A percentile compares a stretch with the other conserved stretches of the same genome.
These are phyloP conservation scores for Rhynchosporium agropyri DNA, from an alignment of 2,329 filamentous ascomycete genomes.

Conservation along the genomic window DNA sequence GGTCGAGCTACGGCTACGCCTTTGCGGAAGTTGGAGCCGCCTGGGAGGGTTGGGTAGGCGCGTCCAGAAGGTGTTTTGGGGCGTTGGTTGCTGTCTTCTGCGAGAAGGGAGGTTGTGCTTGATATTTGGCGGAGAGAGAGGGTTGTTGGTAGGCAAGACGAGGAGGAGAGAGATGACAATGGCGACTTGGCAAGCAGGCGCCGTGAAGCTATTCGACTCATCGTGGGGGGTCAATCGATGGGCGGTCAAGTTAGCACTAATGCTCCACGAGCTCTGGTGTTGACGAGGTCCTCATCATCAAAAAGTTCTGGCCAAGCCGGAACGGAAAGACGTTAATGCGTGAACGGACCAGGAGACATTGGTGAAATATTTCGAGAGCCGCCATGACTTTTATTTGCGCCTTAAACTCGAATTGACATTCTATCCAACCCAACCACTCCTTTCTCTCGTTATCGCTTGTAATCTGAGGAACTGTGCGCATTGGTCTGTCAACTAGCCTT, in stretches of 20 bases:
- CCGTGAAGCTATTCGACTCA: conserved; percentile 39
- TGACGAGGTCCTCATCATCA: conserved; percentile 2
- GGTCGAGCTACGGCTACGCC: conserved; percentile 1
- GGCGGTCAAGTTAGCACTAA: conserved; percentile 15
- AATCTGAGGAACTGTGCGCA: conserved; percentile 3
- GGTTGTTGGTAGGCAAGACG: conserved; percentile 14
- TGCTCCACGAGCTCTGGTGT: conserved; percentile 9
- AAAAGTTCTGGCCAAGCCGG: conserved; percentile 38
- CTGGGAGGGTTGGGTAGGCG: conserved; percentile 9
- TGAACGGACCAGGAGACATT: conserved; percentile 23
- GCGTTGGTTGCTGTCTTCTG: background rate
- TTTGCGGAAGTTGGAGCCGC: background rate
- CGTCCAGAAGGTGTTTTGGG: conserved; percentile 7
- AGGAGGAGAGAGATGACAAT: conserved; percentile 21
- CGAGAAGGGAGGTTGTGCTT: conserved; percentile 20
- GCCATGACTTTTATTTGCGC: conserved; percentile 31
- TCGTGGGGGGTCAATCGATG: conserved; percentile 27
- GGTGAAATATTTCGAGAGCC: conserved; percentile 36
- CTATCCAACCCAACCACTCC: conserved; percentile 17
- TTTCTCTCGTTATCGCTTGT: conserved; percentile 4
- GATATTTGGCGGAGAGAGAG: conserved; percentile 42
- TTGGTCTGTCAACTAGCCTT: conserved; percentile 22
- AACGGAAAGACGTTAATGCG: conserved; percentile 27
- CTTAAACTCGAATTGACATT: conserved; percentile 18
- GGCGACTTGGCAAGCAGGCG: conserved; percentile 40